Percentiles rank a stretch among this genome's conserved stretches.
These are phyloP conservation scores for Leccinum disarticulatum DNA, from an alignment of 768 basidiomycete species.

Conservation along the genomic window DNA sequence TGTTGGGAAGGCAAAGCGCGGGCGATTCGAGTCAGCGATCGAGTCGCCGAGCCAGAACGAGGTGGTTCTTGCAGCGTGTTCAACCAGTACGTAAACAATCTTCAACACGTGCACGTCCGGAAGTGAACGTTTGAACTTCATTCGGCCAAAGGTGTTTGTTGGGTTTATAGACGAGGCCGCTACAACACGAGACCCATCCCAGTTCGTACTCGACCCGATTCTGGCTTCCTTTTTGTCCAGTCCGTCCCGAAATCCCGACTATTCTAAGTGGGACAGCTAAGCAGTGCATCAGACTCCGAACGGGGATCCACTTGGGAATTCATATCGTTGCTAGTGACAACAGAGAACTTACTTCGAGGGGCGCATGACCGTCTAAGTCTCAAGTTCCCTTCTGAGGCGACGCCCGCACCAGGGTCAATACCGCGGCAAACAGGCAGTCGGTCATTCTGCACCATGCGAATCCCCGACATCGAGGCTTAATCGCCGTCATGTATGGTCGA, in stretches of 20 bases:
- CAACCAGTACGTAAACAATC: constrained; percentile 27
- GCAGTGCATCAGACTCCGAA: constrained; percentile 8
- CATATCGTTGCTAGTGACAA: constrained; percentile 24
- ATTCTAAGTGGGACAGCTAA: constrained; percentile 1
- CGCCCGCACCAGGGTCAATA: constrained; percentile 9
- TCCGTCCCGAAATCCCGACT: constrained; percentile 11
- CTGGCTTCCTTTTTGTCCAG: constrained; percentile 10
- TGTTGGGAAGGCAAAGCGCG: constrained; percentile 10
- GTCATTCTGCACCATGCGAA: constrained; percentile 19
- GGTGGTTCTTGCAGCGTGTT: constrained; percentile 24
- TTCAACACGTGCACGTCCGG: constrained; percentile 27
- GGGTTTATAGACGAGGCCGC: constrained; percentile 12
- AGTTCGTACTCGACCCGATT: constrained; percentile 10
- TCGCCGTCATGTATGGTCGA: constrained; percentile 21
- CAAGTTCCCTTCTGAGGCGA: constrained; percentile 6
- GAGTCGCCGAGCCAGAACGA: constrained; percentile 28
- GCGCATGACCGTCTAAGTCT: constrained; percentile 7
- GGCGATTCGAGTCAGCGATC: constrained; percentile 29
- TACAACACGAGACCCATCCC: constrained; percentile 19
- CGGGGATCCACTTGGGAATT: constrained; percentile 29
- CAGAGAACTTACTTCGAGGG: constrained; percentile 19
- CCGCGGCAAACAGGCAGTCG: constrained; percentile 16
- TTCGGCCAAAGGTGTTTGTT: constrained; percentile 15
- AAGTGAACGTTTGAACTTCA: constrained; percentile 18
- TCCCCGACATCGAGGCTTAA: constrained; percentile 23